phyloP scores from a whole-genome alignment of 257 asterid species.

The Fraxinus pennsylvanica region DNA sequence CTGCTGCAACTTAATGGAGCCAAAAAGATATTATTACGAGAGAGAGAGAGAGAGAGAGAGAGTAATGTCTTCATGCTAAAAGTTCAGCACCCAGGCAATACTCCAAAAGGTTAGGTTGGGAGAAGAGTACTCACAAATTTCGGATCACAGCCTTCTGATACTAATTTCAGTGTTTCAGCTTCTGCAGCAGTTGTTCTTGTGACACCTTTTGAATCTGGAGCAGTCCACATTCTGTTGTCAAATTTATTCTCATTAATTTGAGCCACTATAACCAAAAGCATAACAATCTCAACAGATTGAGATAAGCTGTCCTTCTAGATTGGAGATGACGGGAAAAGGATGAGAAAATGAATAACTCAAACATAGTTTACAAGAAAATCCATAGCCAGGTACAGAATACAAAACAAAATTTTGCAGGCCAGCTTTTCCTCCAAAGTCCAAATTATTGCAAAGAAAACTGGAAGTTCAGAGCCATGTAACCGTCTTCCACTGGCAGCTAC shows the following conservation, averaged over 20 bases:
- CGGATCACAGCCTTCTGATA: conserved; percentile 77
- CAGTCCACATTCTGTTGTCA: conserved; percentile 58
- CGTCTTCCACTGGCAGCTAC: too few relatives aligned
- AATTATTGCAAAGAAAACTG: background rate
- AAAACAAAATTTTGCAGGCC: background rate
- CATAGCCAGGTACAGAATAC: background rate
- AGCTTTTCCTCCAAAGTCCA: background rate
- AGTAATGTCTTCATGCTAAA: background rate
- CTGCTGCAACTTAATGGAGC: conserved; percentile 38
- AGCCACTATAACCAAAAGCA: conserved; percentile 13
- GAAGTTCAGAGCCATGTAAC: too few relatives aligned
- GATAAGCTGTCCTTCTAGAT: background rate
- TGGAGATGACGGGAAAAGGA: background rate
- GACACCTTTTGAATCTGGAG: conserved; percentile 63
- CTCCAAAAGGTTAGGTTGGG: conserved; percentile 3
- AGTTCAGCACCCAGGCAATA: background rate
- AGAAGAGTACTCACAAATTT: conserved; percentile 54
- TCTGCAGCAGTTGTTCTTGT: conserved; percentile 64
- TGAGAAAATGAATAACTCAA: background rate
- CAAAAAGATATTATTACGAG: conserved; percentile 3
- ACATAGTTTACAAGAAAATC: conserved; percentile 1
- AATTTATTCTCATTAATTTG: background rate
- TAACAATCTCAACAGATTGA: background rate
- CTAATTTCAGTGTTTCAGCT: conserved; percentile 62
- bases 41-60: conserved; percentile 13